These are phyloP conservation scores for Pyrus betulifolia DNA, from an alignment of 306 rosid species.

Conservation along the genomic window DNA sequence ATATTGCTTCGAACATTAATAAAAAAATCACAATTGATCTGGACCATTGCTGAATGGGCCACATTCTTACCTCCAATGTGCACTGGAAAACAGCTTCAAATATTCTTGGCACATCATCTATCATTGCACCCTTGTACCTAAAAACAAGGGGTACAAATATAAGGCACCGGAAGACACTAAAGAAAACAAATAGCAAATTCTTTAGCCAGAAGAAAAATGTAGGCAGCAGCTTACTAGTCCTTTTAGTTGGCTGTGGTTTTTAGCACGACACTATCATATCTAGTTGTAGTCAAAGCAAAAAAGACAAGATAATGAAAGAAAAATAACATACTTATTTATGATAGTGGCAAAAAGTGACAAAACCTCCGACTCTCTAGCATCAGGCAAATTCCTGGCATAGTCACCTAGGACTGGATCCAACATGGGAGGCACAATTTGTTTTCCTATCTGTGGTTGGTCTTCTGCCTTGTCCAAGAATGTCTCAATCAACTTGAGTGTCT, in stretches of 20 bases:
- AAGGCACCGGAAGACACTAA: not conserved
- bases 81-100: constrained; percentile 99
- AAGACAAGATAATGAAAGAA: constrained; percentile 1
- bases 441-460: constrained; percentile 95
- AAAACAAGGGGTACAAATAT: not conserved
- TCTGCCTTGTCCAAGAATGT: constrained; percentile 98
- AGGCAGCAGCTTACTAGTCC: not conserved
- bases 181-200: not conserved
- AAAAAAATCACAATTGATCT: not conserved
- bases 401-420: constrained; percentile 97
- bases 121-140: constrained; percentile 88
- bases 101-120: constrained; percentile 91
- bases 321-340: constrained; percentile 62
- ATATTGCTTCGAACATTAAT: not conserved
- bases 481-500: constrained; percentile 88
- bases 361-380: constrained; percentile 98
- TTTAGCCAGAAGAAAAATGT: not conserved
- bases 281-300: not conserved
- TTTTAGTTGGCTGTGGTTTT: not conserved
- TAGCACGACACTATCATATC: not conserved
- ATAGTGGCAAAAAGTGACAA: constrained; percentile 96
- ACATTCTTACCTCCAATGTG: constrained; percentile 75
- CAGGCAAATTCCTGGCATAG: constrained; percentile 95
- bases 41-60: not conserved
- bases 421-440: constrained; percentile 98